Percentiles rank a stretch among this genome's conserved stretches.
These are phyloP conservation scores for Fusarium staphyleae DNA, from an alignment of 2,329 filamentous ascomycete genomes.

Conservation along the genomic window DNA sequence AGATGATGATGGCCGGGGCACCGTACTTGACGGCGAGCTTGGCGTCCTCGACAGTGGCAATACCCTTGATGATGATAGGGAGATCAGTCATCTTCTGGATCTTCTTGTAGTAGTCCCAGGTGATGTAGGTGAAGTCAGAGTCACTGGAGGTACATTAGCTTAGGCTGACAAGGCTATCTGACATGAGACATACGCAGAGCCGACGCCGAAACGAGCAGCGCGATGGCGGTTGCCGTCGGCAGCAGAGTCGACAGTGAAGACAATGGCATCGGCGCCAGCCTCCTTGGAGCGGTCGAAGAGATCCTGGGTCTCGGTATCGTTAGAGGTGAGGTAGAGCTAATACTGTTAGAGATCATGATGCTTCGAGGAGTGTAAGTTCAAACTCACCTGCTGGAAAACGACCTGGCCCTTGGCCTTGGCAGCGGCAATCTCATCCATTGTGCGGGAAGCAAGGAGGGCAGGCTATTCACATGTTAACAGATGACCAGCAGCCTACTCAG, in stretches of 20 bases:
- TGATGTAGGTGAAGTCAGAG: constrained; percentile 38
- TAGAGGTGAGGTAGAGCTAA: constrained; percentile 41
- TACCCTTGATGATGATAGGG: constrained; percentile 52
- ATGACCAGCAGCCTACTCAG: too few species aligned
- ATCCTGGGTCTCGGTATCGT: constrained; percentile 45
- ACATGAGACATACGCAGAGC: constrained; percentile 43
- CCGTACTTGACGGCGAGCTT: constrained; percentile 44
- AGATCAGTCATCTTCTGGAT: constrained; percentile 47
- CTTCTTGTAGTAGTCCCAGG: constrained; percentile 49
- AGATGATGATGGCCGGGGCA: constrained; percentile 49
- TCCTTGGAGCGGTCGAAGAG: constrained; percentile 44
- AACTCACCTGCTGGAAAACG: constrained; percentile 48
- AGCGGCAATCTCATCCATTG: constrained; percentile 49
- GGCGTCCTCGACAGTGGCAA: constrained; percentile 48
- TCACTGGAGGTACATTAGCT: constrained; percentile 32
- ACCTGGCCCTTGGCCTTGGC: constrained; percentile 48
- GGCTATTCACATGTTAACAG: constrained; percentile 34
- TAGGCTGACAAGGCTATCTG: not conserved
- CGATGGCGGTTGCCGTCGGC: constrained; percentile 51
- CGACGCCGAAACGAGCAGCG: constrained; percentile 49
- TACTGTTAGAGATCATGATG: not conserved
- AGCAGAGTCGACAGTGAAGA: constrained; percentile 52
- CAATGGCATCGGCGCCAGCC: constrained; percentile 47
- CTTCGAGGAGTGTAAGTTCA: not conserved
- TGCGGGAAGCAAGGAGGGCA: constrained; percentile 44